Conservation (phyloP, 1,284 basidiomycete species). For the Moesziomyces sp. region DNA sequence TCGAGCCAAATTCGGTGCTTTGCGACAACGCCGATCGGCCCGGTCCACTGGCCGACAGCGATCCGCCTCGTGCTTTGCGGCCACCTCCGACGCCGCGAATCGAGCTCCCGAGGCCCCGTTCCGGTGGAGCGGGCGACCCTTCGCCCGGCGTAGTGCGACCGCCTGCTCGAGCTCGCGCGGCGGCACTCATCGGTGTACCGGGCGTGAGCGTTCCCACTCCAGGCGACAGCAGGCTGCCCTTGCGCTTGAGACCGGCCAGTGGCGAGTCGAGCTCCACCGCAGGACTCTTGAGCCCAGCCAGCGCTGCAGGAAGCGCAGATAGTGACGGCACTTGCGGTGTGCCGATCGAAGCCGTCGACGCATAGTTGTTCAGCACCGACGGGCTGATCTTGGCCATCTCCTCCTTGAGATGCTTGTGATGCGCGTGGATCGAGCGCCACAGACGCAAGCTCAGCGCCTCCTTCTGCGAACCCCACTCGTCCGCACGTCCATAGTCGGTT, state of each 20-base stretch:
- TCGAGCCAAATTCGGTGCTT: constrained; percentile 27
- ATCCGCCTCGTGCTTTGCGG: constrained; percentile 39
- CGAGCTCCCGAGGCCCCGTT: constrained; percentile 32
- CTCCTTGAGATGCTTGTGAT: constrained; percentile 52
- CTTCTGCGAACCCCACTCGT: constrained; percentile 63
- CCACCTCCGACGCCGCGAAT: constrained; percentile 29
- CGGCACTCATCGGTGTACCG: constrained; percentile 38
- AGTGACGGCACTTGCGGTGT: constrained; percentile 39
- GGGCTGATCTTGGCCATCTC: constrained; percentile 59
- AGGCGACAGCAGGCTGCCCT: constrained; percentile 31
- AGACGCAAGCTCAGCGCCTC: constrained; percentile 49
- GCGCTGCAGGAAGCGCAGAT: constrained; percentile 34
- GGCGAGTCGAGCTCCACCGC: constrained; percentile 45
- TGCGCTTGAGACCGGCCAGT: constrained; percentile 36
- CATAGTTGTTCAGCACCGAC: constrained; percentile 55
- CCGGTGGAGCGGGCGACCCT: constrained; percentile 43
- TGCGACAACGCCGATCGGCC: constrained; percentile 41
- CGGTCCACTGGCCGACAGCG: constrained; percentile 28
- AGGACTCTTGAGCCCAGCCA: constrained; percentile 49
- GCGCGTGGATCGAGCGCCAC: constrained; percentile 56
- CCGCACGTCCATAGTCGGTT: constrained; percentile 58
- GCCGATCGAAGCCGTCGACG: constrained; percentile 37
- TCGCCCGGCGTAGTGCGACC: constrained; percentile 46
- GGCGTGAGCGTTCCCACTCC: constrained; percentile 27
- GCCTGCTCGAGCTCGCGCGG: constrained; percentile 33